These are phyloP conservation scores for Xylaria bambusicola DNA, from an alignment of 495 filamentous ascomycete species.

Conservation along the genomic window DNA sequence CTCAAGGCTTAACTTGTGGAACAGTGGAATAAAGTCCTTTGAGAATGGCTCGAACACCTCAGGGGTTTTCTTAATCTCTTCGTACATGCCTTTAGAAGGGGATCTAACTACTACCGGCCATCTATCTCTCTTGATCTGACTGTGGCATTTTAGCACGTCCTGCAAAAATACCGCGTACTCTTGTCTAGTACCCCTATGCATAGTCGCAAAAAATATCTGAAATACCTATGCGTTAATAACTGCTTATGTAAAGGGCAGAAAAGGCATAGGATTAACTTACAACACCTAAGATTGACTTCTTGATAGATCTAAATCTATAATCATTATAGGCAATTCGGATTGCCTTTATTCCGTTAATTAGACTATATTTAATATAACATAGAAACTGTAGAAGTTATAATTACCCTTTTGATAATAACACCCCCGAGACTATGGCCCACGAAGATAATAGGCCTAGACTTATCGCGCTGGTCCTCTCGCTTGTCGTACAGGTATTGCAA, in stretches of 20 bases:
- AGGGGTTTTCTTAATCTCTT: background rate
- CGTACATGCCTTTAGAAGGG: background rate
- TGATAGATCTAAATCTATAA: background rate
- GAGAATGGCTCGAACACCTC: background rate
- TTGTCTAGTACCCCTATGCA: background rate
- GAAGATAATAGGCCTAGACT: slow-evolving; percentile 33
- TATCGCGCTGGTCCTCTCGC: background rate
- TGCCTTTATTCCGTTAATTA: slow-evolving; percentile 6
- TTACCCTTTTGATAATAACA: slow-evolving; percentile 40
- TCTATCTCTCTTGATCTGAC: background rate
- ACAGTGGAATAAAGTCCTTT: background rate
- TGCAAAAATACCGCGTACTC: background rate
- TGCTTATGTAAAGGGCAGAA: too few relatives aligned
- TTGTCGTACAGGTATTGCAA: background rate
- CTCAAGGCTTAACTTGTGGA: background rate
- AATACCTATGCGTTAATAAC: background rate
- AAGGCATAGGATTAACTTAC: background rate
- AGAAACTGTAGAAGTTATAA: background rate
- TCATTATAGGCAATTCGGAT: slow-evolving; percentile 7
- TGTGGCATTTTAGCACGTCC: background rate
- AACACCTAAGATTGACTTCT: slow-evolving; percentile 10
- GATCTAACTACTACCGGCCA: too few relatives aligned
- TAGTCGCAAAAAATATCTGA: background rate
- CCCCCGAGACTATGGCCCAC: slow-evolving; percentile 43
- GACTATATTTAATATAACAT: background rate